Conservation (phyloP, 768 basidiomycete genomes). For the Psilocybe subaeruginosa region DNA sequence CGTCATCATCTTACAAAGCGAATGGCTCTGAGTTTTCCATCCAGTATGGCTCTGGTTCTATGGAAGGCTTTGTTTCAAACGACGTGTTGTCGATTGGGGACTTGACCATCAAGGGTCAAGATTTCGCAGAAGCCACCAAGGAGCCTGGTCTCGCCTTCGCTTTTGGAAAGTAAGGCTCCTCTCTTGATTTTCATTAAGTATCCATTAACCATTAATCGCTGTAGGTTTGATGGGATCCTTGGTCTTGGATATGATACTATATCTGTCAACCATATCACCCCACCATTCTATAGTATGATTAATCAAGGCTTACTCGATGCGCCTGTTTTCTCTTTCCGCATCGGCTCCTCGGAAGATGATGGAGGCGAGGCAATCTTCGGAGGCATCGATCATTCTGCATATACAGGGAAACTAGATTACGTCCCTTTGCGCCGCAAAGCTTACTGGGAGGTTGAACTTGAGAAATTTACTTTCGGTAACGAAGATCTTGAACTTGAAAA, state of each 20-base stretch:
- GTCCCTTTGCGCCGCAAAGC: constrained; percentile 94
- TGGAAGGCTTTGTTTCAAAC: constrained; percentile 94
- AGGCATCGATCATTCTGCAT: constrained; percentile 79
- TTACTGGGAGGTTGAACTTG: constrained; percentile 97
- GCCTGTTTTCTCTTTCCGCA: constrained; percentile 92
- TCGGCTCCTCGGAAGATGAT: constrained; percentile 85
- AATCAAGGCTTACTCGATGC: constrained; percentile 78
- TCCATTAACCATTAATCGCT: neutral
- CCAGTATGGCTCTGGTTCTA: constrained; percentile 93
- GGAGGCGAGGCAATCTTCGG: constrained; percentile 93
- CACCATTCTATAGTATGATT: constrained; percentile 95
- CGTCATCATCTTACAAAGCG: constrained; percentile 84
- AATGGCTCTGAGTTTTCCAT: constrained; percentile 92
- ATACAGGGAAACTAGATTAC: constrained; percentile 80
- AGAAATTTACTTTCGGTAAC: constrained; percentile 82
- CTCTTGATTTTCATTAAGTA: neutral
- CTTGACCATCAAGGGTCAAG: constrained; percentile 68
- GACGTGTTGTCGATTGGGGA: constrained; percentile 86
- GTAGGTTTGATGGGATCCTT: constrained; percentile 92
- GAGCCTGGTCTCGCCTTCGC: constrained; percentile 98
- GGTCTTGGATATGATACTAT: constrained; percentile 97
- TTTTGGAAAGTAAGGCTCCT: constrained; percentile 78
- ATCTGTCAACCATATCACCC: constrained; percentile 88
- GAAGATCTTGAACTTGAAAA: constrained; percentile 90
- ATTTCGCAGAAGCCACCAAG: constrained; percentile 95